A percentile compares a stretch with the other conserved stretches of the same genome.
Conservation (phyloP, 176 grass and related monocot species). For the Bolboschoenus planiculmis region DNA sequence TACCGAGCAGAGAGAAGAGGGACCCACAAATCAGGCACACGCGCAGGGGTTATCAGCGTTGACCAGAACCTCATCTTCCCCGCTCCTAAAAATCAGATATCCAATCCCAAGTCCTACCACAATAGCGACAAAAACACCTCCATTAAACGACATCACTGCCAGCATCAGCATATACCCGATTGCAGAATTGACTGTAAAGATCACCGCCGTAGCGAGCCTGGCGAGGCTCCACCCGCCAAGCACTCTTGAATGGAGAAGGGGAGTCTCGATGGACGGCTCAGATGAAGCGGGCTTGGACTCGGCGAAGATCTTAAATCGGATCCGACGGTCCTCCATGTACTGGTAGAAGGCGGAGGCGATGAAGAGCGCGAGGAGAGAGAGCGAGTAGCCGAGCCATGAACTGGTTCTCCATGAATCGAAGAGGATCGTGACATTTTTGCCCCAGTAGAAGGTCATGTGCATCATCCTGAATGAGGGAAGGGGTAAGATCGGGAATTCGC, state of each 20-base stretch:
- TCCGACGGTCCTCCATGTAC: slow-evolving; percentile 83
- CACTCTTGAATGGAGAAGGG: neutral
- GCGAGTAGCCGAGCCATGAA: slow-evolving; percentile 62
- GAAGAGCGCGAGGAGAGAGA: slow-evolving; percentile 72
- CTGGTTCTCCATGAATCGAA: slow-evolving; percentile 79
- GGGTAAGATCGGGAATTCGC: neutral
- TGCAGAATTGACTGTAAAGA: slow-evolving; percentile 80
- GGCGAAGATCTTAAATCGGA: slow-evolving; percentile 53
- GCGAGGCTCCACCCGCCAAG: neutral
- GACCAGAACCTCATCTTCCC: slow-evolving; percentile 53
- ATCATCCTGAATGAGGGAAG: slow-evolving; percentile 47
- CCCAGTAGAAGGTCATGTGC: slow-evolving; percentile 99
- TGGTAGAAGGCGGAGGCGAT: slow-evolving; percentile 83
- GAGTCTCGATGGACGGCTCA: slow-evolving; percentile 25
- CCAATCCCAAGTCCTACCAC: slow-evolving; percentile 62
- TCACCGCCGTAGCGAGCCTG: slow-evolving; percentile 33
- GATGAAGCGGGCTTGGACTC: slow-evolving; percentile 25
- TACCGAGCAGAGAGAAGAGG: neutral
- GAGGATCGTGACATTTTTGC: slow-evolving; percentile 67
- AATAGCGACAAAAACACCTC: slow-evolving; percentile 67
- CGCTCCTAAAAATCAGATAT: slow-evolving; percentile 76
- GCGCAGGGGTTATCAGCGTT: slow-evolving; percentile 70
- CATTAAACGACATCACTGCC: slow-evolving; percentile 97
- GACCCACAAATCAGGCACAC: slow-evolving; percentile 45
- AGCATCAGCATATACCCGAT: slow-evolving; percentile 95